These are phyloP conservation scores for Fragilaria radians DNA, from an alignment of 108 stramenopile species.

Conservation along the genomic window DNA sequence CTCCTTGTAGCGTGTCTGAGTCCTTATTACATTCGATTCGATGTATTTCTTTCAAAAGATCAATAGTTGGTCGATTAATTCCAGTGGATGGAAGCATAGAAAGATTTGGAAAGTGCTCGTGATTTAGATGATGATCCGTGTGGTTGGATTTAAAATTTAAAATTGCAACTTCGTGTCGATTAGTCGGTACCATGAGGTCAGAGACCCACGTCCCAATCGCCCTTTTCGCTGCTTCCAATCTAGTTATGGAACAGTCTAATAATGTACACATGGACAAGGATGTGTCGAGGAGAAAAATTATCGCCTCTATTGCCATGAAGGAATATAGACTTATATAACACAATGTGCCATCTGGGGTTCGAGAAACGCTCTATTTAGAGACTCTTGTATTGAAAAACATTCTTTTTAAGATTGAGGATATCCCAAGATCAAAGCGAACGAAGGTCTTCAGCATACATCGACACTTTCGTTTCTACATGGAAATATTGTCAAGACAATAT, in stretches of 20 bases:
- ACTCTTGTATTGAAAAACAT: no score
- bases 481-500: no score
- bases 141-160: constrained; percentile 42
- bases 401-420: no score
- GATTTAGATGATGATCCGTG: constrained; percentile 48
- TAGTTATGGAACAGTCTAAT: constrained; percentile 15
- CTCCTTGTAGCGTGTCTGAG: constrained; percentile 7
- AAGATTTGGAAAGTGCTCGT: constrained; percentile 54
- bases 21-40: constrained; percentile 24
- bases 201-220: constrained; percentile 35
- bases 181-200: constrained; percentile 61
- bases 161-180: constrained; percentile 43
- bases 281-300: constrained; percentile 63
- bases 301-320: constrained; percentile 46
- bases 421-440: no score
- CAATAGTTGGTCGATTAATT: constrained; percentile 25
- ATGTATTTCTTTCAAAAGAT: constrained; percentile 37
- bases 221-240: constrained; percentile 41
- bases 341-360: no score
- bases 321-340: no score
- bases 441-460: no score
- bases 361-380: no score
- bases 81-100: constrained; percentile 40
- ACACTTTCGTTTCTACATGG: no score
- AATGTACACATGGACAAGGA: constrained; percentile 51